phyloP scores from a whole-genome alignment of 73 alveolate genomes.

The Stentor coeruleus region DNA sequence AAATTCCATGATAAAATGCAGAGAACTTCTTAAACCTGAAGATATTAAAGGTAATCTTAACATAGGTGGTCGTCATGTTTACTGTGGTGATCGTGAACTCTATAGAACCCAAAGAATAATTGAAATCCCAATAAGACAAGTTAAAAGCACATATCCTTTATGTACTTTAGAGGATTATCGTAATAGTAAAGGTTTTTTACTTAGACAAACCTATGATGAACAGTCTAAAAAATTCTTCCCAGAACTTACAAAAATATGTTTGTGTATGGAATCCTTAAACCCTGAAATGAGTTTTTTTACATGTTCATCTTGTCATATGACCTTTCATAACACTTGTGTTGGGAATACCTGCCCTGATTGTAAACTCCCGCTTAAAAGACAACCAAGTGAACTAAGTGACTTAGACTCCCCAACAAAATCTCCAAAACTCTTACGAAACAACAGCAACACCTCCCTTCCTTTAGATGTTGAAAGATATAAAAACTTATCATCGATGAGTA shows the following conservation, averaged over 20 bases:
- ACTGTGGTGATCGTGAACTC: slow-evolving; percentile 17
- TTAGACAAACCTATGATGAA: not conserved
- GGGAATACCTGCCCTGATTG: not conserved
- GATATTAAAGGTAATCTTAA: not conserved
- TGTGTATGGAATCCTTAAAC: not conserved
- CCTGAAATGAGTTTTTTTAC: not conserved
- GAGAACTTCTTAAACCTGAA: slow-evolving; percentile 5
- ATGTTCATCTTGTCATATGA: not conserved
- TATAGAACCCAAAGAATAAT: not conserved
- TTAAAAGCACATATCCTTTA: not conserved
- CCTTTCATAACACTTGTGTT: not conserved
- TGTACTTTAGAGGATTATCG: not conserved
- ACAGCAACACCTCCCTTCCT: not conserved
- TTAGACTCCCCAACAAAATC: slow-evolving; percentile 10
- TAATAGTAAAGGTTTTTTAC: not conserved
- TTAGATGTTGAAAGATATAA: slow-evolving; percentile 13
- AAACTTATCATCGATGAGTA: not conserved
- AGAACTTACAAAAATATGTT: not conserved
- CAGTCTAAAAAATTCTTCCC: not conserved
- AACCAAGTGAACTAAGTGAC: not conserved
- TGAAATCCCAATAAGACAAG: not conserved
- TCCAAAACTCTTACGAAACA: not conserved
- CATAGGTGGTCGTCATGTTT: slow-evolving; percentile 2
- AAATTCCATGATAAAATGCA: not conserved
- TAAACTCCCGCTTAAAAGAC: not conserved